Base-by-base conservation (phyloP, 176 grass and related monocot species). In the Carex parvula region DNA sequence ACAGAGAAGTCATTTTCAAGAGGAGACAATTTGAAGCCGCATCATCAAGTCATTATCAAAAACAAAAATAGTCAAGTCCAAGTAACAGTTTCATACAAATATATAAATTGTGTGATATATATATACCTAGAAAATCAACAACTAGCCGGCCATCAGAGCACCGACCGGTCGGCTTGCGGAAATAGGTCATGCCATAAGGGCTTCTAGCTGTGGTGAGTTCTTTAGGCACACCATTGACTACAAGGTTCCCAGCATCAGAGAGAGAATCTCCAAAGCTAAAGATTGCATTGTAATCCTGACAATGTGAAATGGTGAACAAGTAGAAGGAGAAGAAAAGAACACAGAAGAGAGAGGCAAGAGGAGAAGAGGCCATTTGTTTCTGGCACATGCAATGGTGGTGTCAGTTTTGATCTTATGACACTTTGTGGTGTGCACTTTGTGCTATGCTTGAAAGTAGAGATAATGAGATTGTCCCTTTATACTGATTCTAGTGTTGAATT, bases 231-330 rank as follows among this genome's bases (percentile, higher is more conserved):
- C 91, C 91, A 83, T 90, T 86, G 26, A 86, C 87, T 12, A 92
- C 75, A 39, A 93, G 94, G 81, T 97, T 97, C 12, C 94, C 94
- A 6, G 87, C 86, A 83, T 97, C 94, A 44, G 94, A 89, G 8
- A 93, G 91, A 63, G 91, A 97, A 80, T 97, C 94, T 66, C 94
- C 94, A 26, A 97, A 97, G 86, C 91, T 97, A 83, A 97, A 97
- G 15, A 97, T 85, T 21, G 94, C 94, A 20, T 85, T 16, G 85
- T 97, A 97, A 57, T 24, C 87, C 26, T 92, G 81, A 17, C 61
- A 30, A 67, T 81, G 44, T 33, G 79, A 76, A 70, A 67, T 16
- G 84, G 42, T 17, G 81, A 72, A 33, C 52, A 33, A 58, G 81
- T 41, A 54, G 73, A 29, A 35, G 58, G 75, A 54, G 81, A 86